Percentiles rank a stretch among this genome's conserved stretches.
phyloP scores from a whole-genome alignment of 305 asterid genomes.

The Plantago lanceolata region DNA sequence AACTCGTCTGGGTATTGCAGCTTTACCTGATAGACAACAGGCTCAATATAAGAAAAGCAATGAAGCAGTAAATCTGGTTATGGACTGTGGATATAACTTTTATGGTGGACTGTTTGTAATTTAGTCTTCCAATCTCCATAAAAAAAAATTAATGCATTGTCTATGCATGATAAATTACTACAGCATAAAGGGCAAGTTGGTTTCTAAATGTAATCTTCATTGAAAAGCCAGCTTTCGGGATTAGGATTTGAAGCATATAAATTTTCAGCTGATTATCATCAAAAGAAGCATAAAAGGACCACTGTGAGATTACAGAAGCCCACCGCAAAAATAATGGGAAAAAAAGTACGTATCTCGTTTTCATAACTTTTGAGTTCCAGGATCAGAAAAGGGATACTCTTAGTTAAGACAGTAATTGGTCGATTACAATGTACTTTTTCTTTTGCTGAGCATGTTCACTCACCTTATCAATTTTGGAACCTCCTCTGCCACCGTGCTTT shows the following conservation, averaged over 20 bases:
- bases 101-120: background rate
- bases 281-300: background rate
- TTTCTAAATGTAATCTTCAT: no score
- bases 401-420: background rate
- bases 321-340: background rate
- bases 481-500: slow-evolving; percentile 73
- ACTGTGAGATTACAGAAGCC: background rate
- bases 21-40: slow-evolving; percentile 36
- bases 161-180: no score
- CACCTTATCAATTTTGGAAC: slow-evolving; percentile 52
- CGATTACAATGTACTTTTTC: background rate
- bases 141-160: no score
- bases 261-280: background rate
- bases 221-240: background rate
- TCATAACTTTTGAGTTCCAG: background rate
- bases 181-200: no score
- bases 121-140: no score
- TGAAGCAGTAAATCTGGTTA: slow-evolving; percentile 2
- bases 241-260: background rate
- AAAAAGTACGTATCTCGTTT: background rate
- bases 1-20: slow-evolving; percentile 66
- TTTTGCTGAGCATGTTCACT: slow-evolving; percentile 9
- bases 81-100: background rate
- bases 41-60: slow-evolving; percentile 2
- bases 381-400: background rate